Conservation (phyloP, 2,329 filamentous ascomycete genomes). For the Xylariaceae sp. region DNA sequence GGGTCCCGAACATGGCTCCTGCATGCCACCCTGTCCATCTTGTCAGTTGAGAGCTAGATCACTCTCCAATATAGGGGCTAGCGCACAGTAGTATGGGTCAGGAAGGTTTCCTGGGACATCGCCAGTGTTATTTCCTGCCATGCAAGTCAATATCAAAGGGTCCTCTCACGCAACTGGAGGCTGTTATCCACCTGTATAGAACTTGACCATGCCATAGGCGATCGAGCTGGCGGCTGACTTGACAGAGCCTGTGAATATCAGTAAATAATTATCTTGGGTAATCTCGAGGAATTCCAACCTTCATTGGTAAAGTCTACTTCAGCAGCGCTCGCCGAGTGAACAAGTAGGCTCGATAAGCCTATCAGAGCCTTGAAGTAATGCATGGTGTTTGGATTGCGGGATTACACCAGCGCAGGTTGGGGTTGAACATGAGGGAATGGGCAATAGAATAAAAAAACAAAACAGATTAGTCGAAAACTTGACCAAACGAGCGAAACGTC, state of each 20-base stretch:
- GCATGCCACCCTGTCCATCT: conserved; percentile 65
- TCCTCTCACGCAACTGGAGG: not conserved
- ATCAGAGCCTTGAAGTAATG: conserved; percentile 9
- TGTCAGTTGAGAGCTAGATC: conserved; percentile 10
- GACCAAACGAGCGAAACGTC: conserved; percentile 3
- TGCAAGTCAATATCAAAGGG: not conserved
- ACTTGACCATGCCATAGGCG: conserved; percentile 25
- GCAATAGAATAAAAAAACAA: conserved; percentile 9
- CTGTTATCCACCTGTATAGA: conserved; percentile 20
- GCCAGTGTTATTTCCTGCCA: conserved; percentile 56
- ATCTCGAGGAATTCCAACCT: conserved; percentile 9
- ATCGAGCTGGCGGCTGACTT: conserved; percentile 26
- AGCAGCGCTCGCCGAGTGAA: conserved; percentile 15
- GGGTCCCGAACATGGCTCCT: conserved; percentile 63
- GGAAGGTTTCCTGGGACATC: conserved; percentile 60
- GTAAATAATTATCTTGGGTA: not conserved
- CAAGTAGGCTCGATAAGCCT: conserved; percentile 15
- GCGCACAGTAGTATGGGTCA: conserved; percentile 63
- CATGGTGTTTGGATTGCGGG: conserved; percentile 9
- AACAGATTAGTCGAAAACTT: conserved; percentile 8
- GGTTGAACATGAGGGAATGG: conserved; percentile 4
- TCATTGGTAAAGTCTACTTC: conserved; percentile 23
- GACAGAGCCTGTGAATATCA: conserved; percentile 18
- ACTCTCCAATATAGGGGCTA: conserved; percentile 22
- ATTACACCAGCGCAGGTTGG: not conserved